Evolutionary conservation across 108 stramenopile genomes (phyloP), one percentile per base, ranked within the genome.

Genomic region (Skeletonema grethae): DNA sequence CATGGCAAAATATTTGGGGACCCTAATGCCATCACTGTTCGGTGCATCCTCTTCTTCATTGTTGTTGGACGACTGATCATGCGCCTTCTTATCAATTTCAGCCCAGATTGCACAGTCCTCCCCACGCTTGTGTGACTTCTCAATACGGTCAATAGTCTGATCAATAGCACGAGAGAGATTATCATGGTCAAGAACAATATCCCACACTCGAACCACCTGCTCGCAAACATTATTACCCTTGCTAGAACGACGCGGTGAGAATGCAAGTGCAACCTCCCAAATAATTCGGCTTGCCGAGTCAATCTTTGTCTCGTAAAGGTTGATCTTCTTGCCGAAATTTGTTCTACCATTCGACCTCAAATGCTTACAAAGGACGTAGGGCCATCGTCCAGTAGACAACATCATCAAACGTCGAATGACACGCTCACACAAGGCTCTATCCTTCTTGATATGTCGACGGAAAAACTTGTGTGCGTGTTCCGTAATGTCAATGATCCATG

Each of bases 181-280:
- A 43, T 85, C 84, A 50, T 85, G 84, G 35, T 85, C 81, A n/a
- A 65, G 43, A 10, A 82, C 77, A 36, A 85, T 66, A 69, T 71
- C 80, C 84, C 84, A 85, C 2, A 85, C 84, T 5, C 80, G 67
- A 45, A 85, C 80, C 13, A 75, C 73, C 77, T 83, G 77, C 57
- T 76, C 72, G 36, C 71, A 69, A 16, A 50, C 75, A 22, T 38
- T 73, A 11, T 61, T 25, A 6, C 62, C 67, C 55, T 36, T 57
- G 4, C 35, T 61, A 4, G 82, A 82, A 34, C 82, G 32, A 22
- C 82, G 32, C n/a, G 75, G 76, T 5, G 77, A 79, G 48, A 83
- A 83, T 28, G 82, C 36, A 41, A 75, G 53, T 7, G 82, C 82
- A 16, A 79, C 65, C 61, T 83, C 82, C 82, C 82, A 83, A 10